These are phyloP conservation scores for Beauveria caledonica DNA, from an alignment of 2,329 filamentous ascomycete genomes.

Conservation along the genomic window DNA sequence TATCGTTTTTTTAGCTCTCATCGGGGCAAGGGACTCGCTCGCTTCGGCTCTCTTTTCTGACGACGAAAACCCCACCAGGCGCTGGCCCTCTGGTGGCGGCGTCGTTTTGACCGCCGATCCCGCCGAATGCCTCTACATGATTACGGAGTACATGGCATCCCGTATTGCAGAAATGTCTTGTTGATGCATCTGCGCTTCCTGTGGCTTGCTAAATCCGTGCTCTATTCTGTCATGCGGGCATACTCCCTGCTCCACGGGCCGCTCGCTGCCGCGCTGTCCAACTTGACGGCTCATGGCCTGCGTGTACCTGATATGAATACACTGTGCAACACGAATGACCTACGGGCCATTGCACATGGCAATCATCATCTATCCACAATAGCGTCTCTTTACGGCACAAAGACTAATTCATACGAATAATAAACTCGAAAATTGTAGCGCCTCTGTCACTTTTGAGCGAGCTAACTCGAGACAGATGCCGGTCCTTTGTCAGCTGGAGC, in stretches of 20 bases:
- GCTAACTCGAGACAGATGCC: background rate
- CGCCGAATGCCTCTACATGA: background rate
- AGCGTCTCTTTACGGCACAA: background rate
- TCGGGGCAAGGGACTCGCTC: background rate
- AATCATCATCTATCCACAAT: background rate
- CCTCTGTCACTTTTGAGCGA: background rate
- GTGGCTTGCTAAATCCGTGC: background rate
- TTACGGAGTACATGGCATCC: background rate
- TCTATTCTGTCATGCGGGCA: background rate
- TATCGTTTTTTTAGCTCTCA: background rate
- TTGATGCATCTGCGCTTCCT: background rate
- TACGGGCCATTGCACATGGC: background rate
- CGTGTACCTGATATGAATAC: background rate
- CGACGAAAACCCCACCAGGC: background rate
- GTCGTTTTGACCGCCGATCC: conserved; percentile 5
- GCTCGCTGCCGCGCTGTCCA: background rate
- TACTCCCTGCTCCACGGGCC: background rate
- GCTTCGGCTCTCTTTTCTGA: background rate
- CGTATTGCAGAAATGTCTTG: background rate
- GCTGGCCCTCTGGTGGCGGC: background rate
- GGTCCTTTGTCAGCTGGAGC: background rate
- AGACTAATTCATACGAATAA: background rate
- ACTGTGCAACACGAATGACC: background rate
- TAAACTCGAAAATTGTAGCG: background rate
- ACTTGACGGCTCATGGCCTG: background rate